Evolutionary conservation across 331 rosid species (phyloP), one percentile per base, ranked within the genome.

Genomic region (Telfairia occidentalis): DNA sequence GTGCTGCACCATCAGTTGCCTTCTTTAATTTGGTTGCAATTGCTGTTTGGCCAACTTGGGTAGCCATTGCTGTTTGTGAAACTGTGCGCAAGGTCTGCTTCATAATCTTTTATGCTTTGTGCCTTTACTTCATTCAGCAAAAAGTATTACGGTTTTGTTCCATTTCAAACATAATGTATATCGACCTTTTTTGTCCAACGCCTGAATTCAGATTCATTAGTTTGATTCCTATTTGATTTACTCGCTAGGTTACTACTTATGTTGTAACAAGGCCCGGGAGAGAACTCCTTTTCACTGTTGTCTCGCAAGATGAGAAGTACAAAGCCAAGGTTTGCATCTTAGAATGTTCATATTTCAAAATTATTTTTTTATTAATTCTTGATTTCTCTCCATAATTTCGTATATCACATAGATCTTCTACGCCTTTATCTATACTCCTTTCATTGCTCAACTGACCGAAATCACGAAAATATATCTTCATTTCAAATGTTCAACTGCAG

Each of bases 251-350:
- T 81, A 91, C 88, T 71, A 86, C 92, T 30, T 95, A 94, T 66
- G 99, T 95, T 34, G 89, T 95, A 82, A 89, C 97, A 43, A 88
- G 97, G 81, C 97, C 99, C 0, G 99, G 96, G 66, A 86, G 99
- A 85, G 99, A 95, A 83, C 97, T 95, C 65, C 67, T 95, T 50
- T 92, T 91, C 76, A 87, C 97, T 8, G 96, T 95, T 82, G 99
- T 95, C 70, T 89, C 97, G 13, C 93, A 86, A 86, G 99, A 92
- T 60, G 96, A 95, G 81, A 95, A 95, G 83, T 95, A 90, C 92
- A 95, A 92, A 84, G 99, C 99, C 50, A 92, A 95, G 87, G 99
- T 81, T 73, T 32, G 30, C 52, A 35, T 38, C 13, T 21, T 11
- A 23, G 34, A 52, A 32, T 73, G 7, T n/a, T 73, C 64, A 2